Base-by-base conservation (phyloP, 2,329 filamentous ascomycete genomes). In the Penicillium sp. region DNA sequence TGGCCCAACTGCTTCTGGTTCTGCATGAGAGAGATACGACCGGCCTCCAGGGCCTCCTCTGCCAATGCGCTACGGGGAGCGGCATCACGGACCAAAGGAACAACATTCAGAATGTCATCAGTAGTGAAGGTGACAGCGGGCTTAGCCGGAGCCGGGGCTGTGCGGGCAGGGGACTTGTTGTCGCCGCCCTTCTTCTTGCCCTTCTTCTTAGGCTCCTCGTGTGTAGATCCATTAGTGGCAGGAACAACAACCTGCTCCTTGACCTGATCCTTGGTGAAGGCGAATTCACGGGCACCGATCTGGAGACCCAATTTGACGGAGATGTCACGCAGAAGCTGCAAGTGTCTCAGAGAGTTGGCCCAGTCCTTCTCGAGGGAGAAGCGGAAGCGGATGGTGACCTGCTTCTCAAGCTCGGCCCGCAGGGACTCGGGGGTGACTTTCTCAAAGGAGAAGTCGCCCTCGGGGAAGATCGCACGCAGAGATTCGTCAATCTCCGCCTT, bases 81-180 rank as follows among this genome's bases (percentile, higher is more conserved):
- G 4, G 93, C 93, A 67, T 98, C 90, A 76, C 97, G 97, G 63
- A 97, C 81, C 40, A 97, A 74, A 7, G 93, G 93, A n/a, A 96
- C 87, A 53, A 96, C 78, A 70, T 96, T 96, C 58, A 95, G 72
- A 56, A 98, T 79, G 61, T 98, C 89, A 53, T 95, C 89, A 0
- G 88, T 76, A 45, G 75, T 77, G 71, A 98, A 97, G 0, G 87
- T 89, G 53, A 69, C 68, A 59, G 61, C 69, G 53, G 68, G 77
- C 58, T 60, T 73, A 60, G 65, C 72, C 17, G 75, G 68, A 1
- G 76, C 74, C 12, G 64, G 52, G 13, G 58, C 57, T 15, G 57
- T 56, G 40, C 61, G 72, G 49, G 66, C 67, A 9, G 78, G 75
- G 8, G 78, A 77, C 52, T 64, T 66, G 40, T 73, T 70, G 41